These are phyloP conservation scores for Phytopythium sindhum DNA, from an alignment of 352 stramenopile species.

Conservation along the genomic window DNA sequence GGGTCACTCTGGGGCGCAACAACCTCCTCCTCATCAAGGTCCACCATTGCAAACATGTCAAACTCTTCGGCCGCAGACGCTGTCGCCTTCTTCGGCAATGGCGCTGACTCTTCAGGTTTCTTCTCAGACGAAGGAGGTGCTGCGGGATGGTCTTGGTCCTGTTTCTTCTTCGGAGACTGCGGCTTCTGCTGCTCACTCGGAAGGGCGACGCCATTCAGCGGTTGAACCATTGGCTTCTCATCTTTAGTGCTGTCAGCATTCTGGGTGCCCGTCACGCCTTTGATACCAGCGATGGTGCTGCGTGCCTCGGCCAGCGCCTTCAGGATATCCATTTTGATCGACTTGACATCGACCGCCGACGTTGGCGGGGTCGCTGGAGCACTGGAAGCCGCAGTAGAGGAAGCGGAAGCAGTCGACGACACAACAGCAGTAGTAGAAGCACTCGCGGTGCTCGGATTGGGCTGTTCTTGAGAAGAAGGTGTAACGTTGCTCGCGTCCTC, in stretches of 20 bases:
- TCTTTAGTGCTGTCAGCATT: slow-evolving; percentile 5
- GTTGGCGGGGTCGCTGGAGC: background rate
- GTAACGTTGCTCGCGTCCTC: background rate
- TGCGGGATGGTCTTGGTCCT: background rate
- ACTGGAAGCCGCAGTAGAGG: background rate
- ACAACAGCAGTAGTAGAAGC: background rate
- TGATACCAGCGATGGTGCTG: slow-evolving; percentile 74
- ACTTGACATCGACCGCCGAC: slow-evolving; percentile 51
- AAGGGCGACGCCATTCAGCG: background rate
- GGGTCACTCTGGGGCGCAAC: slow-evolving; percentile 19
- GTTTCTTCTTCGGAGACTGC: slow-evolving; percentile 3
- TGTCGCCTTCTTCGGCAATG: slow-evolving; percentile 13
- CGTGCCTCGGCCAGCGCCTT: slow-evolving; percentile 74
- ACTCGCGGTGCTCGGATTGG: background rate
- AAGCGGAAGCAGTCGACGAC: background rate
- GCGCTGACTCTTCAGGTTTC: background rate
- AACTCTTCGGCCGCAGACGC: slow-evolving; percentile 59
- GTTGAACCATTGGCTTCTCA: slow-evolving; percentile 5
- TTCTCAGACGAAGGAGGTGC: background rate
- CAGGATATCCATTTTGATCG: slow-evolving; percentile 79
- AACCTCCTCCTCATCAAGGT: slow-evolving; percentile 43
- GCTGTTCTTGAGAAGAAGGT: background rate
- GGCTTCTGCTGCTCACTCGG: slow-evolving; percentile 5
- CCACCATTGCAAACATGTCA: slow-evolving; percentile 85
- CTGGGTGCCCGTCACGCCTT: slow-evolving; percentile 10